A percentile compares a stretch with the other conserved stretches of the same genome.
phyloP scores from a whole-genome alignment of 441 rosid genomes.

The Corymbia citriodora region DNA sequence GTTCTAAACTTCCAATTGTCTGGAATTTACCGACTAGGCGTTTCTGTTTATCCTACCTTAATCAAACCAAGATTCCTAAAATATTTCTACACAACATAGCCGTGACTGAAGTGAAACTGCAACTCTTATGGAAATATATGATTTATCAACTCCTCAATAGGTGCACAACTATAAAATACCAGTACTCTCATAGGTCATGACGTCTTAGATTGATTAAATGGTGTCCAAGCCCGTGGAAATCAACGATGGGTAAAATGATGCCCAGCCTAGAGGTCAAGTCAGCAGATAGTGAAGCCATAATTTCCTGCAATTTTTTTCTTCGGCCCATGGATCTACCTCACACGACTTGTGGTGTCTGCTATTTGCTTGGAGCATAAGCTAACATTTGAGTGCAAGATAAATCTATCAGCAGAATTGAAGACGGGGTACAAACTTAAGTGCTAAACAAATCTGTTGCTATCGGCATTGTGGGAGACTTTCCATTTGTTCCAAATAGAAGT shows the following conservation, averaged over 20 bases:
- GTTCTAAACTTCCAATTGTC: no score
- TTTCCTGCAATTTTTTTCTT: not conserved
- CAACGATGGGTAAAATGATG: not conserved
- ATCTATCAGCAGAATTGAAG: not conserved
- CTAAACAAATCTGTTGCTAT: not conserved
- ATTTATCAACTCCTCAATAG: no score
- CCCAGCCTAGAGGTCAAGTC: not conserved
- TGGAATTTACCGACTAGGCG: not conserved
- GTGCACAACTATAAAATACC: not conserved
- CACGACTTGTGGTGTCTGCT: not conserved
- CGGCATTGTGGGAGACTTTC: no score
- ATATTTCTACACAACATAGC: not conserved
- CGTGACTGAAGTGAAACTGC: not conserved
- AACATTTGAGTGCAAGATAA: not conserved
- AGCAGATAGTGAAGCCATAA: not conserved
- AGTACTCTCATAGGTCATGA: not conserved
- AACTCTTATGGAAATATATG: not conserved
- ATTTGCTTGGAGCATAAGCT: not conserved
- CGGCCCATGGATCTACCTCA: not conserved
- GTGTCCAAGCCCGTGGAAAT: not conserved
- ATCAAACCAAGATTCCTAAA: not conserved
- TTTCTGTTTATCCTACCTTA: not conserved
- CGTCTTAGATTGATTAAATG: not conserved
- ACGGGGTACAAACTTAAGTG: not conserved
- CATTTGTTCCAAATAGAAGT: not conserved